Base-by-base conservation (phyloP, 1,284 basidiomycete genomes). In the Fistulinella cinereoalba region DNA sequence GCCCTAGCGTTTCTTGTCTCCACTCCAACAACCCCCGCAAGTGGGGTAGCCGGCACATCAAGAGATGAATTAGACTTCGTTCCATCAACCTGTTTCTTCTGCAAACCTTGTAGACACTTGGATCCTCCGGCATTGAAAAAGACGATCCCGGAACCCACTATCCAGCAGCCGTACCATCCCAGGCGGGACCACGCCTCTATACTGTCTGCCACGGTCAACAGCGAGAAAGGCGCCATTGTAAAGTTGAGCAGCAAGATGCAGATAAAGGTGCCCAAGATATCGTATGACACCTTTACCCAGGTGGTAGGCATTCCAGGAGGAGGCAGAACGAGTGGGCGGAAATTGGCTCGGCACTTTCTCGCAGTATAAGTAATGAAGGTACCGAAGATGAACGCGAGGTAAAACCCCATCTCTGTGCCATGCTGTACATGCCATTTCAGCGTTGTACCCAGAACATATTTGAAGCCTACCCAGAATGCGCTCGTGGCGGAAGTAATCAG, bases 401-500 rank as follows among this genome's bases (percentile, higher is more conserved):
- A 96, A 72, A 97, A 97, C 8, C 93, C 93, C 9, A 78, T 73
- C 3, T 85, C 83, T 46, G 92, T 77, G 23, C 94, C 94, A 63
- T 97, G 94, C 92, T 92, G 18, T n/a, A n/a, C n/a, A 3, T 7
- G 11, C 19, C 38, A 10, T 16, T 33, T 41, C 16, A 45, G 42
- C 12, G 16, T n/a, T 40, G 51, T 27, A 38, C 47, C 37, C 32
- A 21, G 37, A 23, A 27, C n/a, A n/a, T n/a, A 21, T 6, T 2
- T 9, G 18, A 29, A 16, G 71, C 81, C 60, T 60, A 93, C 91
- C 94, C 94, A 98, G 68, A 98, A 85, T 10, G 97, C 97, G 57
- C 92, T 96, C 0, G 94, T 95, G 31, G 81, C 71, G 66, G 96
- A 98, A 0, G 96, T 99, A 49, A 92, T 77, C 80, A 98, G 87